These are phyloP conservation scores for Tricholoma flavovirens DNA, from an alignment of 768 basidiomycete species.

Conservation along the genomic window DNA sequence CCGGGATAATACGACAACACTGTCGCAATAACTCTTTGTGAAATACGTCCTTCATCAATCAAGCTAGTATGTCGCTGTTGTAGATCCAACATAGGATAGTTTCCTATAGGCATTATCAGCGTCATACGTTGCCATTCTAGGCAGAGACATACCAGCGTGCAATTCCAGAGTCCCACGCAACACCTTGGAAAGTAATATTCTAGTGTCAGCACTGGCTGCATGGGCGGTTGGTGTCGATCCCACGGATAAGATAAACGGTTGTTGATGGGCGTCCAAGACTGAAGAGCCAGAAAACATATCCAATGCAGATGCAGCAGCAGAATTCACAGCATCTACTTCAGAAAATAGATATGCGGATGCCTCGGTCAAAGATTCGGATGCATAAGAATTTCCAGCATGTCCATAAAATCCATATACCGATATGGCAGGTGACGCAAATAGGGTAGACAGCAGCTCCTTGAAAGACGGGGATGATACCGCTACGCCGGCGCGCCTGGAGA, in stretches of 20 bases:
- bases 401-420: slow-evolving; percentile 80
- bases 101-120: slow-evolving; percentile 37
- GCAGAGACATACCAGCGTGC: slow-evolving; percentile 52
- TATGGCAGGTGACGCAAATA: slow-evolving; percentile 50
- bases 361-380: slow-evolving; percentile 59
- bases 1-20: slow-evolving; percentile 79
- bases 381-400: slow-evolving; percentile 75
- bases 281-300: slow-evolving; percentile 36
- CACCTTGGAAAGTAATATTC: slow-evolving; percentile 34
- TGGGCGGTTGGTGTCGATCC: slow-evolving; percentile 89
- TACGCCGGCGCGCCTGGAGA: slow-evolving; percentile 66
- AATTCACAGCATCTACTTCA: slow-evolving; percentile 69
- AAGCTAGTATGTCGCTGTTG: slow-evolving; percentile 77
- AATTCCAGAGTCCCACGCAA: slow-evolving; percentile 66
- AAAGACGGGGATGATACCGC: slow-evolving; percentile 49
- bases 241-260: slow-evolving; percentile 67
- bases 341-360: slow-evolving; percentile 60
- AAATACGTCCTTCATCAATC: slow-evolving; percentile 48
- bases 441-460: slow-evolving; percentile 43
- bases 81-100: slow-evolving; percentile 79
- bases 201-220: slow-evolving; percentile 54
- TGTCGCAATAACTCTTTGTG: slow-evolving; percentile 64
- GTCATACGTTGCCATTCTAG: background rate
- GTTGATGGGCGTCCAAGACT: slow-evolving; percentile 26
- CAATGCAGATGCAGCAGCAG: slow-evolving; percentile 52